phyloP scores from a whole-genome alignment of 768 basidiomycete genomes.

The Pisolithus albus region DNA sequence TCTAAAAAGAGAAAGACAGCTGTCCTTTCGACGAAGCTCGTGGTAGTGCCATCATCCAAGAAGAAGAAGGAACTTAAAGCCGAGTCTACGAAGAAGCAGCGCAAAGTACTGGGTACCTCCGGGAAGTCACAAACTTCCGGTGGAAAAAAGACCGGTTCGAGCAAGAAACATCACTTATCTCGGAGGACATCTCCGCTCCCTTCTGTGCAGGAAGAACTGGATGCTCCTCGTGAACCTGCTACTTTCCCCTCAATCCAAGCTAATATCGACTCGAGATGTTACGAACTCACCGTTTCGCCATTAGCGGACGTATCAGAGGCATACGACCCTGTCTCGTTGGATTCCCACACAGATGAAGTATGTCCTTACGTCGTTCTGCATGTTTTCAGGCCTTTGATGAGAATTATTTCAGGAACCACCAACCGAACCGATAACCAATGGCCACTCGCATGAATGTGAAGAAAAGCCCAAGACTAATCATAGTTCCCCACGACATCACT shows the following conservation, averaged over 20 bases:
- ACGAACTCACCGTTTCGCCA: slow-evolving; percentile 72
- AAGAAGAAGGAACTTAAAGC: slow-evolving; percentile 39
- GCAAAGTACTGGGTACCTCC: slow-evolving; percentile 37
- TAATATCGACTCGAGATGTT: slow-evolving; percentile 65
- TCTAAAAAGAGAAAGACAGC: slow-evolving; percentile 62
- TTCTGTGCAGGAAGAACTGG: slow-evolving; percentile 49
- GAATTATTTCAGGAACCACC: slow-evolving; percentile 40
- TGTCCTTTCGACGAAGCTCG: slow-evolving; percentile 50
- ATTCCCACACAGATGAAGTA: slow-evolving; percentile 43
- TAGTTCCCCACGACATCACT: slow-evolving; percentile 58
- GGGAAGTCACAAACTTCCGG: slow-evolving; percentile 24
- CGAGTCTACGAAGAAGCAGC: slow-evolving; percentile 47
- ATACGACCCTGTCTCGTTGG: slow-evolving; percentile 40
- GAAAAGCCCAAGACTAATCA: slow-evolving; percentile 25
- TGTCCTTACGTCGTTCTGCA: slow-evolving; percentile 13
- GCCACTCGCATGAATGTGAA: slow-evolving; percentile 22
- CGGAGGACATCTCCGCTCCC: slow-evolving; percentile 55
- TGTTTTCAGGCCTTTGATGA: not conserved
- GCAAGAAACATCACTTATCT: slow-evolving; percentile 26
- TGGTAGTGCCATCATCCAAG: slow-evolving; percentile 31
- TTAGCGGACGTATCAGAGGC: slow-evolving; percentile 72
- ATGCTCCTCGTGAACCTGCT: slow-evolving; percentile 23
- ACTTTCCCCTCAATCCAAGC: slow-evolving; percentile 38
- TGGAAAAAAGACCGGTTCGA: slow-evolving; percentile 35
- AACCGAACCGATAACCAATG: slow-evolving; percentile 31